Conservation (phyloP, 2,329 filamentous ascomycete species). For the Ceratocystis cacaofunesta region DNA sequence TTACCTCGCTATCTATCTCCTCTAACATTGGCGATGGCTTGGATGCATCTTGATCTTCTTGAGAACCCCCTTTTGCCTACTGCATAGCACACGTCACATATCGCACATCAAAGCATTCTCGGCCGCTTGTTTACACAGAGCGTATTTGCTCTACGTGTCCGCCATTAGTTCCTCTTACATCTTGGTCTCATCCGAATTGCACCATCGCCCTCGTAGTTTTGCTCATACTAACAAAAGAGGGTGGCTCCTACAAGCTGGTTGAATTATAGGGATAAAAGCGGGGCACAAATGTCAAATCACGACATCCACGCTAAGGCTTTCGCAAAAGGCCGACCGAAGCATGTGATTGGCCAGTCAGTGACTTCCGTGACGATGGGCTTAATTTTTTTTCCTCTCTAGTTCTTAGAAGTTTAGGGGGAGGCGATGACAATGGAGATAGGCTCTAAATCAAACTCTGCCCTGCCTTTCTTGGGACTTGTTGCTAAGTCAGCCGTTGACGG, state of each 20-base stretch:
- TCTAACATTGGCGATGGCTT: too few species aligned
- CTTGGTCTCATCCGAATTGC: slow-evolving; percentile 4
- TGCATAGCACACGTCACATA: too few species aligned
- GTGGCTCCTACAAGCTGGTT: not conserved
- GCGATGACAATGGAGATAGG: too few species aligned
- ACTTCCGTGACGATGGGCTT: not conserved
- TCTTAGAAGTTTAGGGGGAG: not conserved
- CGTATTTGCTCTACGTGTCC: too few species aligned
- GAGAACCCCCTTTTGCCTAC: too few species aligned
- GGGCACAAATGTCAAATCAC: slow-evolving; percentile 26
- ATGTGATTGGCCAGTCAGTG: slow-evolving; percentile 24
- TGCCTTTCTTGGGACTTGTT: too few species aligned
- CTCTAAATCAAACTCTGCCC: too few species aligned
- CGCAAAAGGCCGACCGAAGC: slow-evolving; percentile 24
- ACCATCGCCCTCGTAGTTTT: slow-evolving; percentile 16
- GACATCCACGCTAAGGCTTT: slow-evolving; percentile 39
- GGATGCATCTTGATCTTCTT: too few species aligned
- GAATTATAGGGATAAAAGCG: slow-evolving; percentile 2
- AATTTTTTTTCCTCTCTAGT: not conserved
- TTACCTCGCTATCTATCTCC: too few species aligned
- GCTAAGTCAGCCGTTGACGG: not conserved
- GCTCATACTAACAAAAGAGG: not conserved
- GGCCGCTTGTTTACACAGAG: too few species aligned
- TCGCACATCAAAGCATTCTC: too few species aligned
- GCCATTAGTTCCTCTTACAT: too few species aligned